Conservation (phyloP, 257 asterid genomes). For the Euphrasia confusa region DNA sequence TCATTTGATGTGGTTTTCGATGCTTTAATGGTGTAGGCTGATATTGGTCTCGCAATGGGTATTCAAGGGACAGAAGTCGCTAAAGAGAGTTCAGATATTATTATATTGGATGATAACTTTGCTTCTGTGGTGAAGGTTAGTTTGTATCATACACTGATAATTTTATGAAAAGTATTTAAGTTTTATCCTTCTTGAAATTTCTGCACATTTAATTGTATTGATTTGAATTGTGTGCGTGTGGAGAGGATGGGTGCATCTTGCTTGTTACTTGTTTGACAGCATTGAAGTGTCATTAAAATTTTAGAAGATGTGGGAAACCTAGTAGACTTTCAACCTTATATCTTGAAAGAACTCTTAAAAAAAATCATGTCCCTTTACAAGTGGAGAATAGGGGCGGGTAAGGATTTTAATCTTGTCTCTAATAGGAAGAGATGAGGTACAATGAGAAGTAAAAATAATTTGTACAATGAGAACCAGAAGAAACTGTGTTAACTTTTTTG, state of each 20-base stretch:
- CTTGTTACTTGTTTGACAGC: not conserved
- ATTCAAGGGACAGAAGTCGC: constrained; percentile 98
- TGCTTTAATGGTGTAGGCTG: constrained; percentile 52
- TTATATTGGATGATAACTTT: constrained; percentile 88
- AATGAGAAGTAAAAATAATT: not conserved
- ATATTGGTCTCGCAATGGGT: constrained; percentile 99
- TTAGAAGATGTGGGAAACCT: not conserved
- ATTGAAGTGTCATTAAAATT: not conserved
- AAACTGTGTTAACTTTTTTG: not conserved
- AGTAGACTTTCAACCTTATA: not conserved
- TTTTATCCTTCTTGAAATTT: constrained; percentile 1
- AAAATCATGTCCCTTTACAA: too few species aligned
- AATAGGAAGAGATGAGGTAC: not conserved
- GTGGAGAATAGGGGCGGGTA: too few species aligned
- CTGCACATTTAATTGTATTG: not conserved
- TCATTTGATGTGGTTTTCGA: constrained; percentile 10
- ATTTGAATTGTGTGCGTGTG: not conserved
- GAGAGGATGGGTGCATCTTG: not conserved
- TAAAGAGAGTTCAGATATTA: constrained; percentile 94
- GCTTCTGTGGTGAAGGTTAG: constrained; percentile 92
- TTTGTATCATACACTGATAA: not conserved
- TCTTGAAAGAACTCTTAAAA: not conserved
- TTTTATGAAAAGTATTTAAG: constrained; percentile 8
- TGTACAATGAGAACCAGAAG: too few species aligned
- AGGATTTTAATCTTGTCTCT: too few species aligned